Conservation (phyloP, 768 basidiomycete genomes). For the Calocybe gangraenosa region DNA sequence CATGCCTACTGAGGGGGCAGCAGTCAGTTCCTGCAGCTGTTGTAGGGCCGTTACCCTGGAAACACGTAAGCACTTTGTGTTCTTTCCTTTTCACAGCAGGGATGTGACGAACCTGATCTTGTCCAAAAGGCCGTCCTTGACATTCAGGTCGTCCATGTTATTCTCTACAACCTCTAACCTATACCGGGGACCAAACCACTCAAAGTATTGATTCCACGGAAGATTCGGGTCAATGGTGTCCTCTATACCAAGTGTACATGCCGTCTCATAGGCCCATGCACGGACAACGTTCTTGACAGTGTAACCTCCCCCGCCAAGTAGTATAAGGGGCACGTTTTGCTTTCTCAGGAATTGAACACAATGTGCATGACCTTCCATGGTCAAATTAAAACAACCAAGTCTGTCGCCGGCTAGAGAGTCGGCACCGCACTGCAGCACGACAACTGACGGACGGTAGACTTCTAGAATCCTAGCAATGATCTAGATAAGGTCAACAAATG, state of each 20-base stretch:
- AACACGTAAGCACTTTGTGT: slow-evolving; percentile 1
- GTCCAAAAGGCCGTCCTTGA: slow-evolving; percentile 75
- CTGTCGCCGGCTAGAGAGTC: slow-evolving; percentile 96
- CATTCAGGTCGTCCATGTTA: slow-evolving; percentile 94
- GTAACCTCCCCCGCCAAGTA: slow-evolving; percentile 95
- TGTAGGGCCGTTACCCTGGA: slow-evolving; percentile 34
- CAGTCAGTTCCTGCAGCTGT: slow-evolving; percentile 41
- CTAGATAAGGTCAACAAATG: slow-evolving; percentile 30
- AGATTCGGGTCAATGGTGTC: slow-evolving; percentile 71
- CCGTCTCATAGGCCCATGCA: slow-evolving; percentile 96
- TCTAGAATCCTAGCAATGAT: slow-evolving; percentile 83
- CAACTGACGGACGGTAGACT: slow-evolving; percentile 80
- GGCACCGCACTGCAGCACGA: slow-evolving; percentile 93
- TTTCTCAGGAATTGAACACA: slow-evolving; percentile 85
- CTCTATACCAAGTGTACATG: slow-evolving; percentile 87
- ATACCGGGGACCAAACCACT: slow-evolving; percentile 97
- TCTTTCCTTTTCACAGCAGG: no score
- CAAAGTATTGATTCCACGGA: slow-evolving; percentile 88
- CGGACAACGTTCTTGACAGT: slow-evolving; percentile 95
- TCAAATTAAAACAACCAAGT: slow-evolving; percentile 92
- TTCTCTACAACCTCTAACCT: slow-evolving; percentile 86
- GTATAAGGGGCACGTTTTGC: slow-evolving; percentile 81
- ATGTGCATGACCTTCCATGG: slow-evolving; percentile 91
- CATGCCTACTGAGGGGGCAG: slow-evolving; percentile 82
- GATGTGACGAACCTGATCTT: slow-evolving; percentile 63